Conservation (phyloP, 2,329 filamentous ascomycete genomes). For the Incumbomyces lentus region DNA sequence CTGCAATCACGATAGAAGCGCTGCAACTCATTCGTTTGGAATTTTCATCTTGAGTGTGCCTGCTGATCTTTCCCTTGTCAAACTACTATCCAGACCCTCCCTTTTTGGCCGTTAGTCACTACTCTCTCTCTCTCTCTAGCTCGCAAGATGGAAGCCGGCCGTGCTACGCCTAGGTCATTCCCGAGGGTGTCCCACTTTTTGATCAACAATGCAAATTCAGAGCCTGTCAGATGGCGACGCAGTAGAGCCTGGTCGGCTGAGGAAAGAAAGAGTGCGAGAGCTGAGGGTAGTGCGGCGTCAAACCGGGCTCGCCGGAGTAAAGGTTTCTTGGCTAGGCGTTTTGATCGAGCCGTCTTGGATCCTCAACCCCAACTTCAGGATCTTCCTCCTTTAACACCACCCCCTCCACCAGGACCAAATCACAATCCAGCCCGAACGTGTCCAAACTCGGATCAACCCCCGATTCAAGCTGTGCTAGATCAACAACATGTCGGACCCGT, state of each 20-base stretch:
- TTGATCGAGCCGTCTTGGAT: neutral
- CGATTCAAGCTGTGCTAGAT: neutral
- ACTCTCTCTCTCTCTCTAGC: too few species aligned
- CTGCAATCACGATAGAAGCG: too few species aligned
- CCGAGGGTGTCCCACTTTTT: neutral
- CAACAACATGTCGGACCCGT: constrained; percentile 1
- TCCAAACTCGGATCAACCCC: neutral
- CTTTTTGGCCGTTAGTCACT: too few species aligned
- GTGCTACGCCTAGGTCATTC: too few species aligned
- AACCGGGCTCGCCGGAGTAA: neutral
- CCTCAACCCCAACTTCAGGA: neutral
- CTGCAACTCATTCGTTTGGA: too few species aligned
- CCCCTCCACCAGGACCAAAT: neutral
- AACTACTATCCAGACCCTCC: too few species aligned
- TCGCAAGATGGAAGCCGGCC: too few species aligned
- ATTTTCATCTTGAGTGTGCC: too few species aligned
- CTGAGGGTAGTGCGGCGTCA: neutral
- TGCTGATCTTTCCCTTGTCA: too few species aligned
- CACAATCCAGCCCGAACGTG: neutral
- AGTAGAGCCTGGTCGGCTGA: neutral
- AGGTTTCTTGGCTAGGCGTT: neutral
- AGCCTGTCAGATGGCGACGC: neutral
- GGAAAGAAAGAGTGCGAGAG: neutral
- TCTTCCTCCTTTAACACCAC: neutral
- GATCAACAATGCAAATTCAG: neutral